phyloP scores from a whole-genome alignment of 192 early-diverging fungal genomes.

The Pilaira anomala region DNA sequence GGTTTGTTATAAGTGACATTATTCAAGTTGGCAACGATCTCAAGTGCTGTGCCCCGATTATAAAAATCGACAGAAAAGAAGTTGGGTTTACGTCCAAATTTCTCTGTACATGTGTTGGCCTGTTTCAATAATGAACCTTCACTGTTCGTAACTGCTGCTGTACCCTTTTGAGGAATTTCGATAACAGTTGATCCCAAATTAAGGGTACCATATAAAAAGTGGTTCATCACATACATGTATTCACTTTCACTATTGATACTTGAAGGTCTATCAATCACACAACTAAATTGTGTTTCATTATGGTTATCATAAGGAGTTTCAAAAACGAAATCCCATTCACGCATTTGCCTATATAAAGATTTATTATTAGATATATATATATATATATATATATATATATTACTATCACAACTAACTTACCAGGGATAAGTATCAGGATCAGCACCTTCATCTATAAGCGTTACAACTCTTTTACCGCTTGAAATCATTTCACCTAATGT shows the following conservation, averaged over 20 bases:
- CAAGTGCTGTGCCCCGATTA: constrained; percentile 47
- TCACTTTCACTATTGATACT: constrained; percentile 20
- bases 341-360: constrained; percentile 45
- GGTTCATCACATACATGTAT: constrained; percentile 72
- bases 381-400: background rate
- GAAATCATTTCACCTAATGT: constrained; percentile 64
- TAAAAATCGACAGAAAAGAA: constrained; percentile 77
- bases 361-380: constrained; percentile 18
- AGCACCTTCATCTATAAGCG: constrained; percentile 54
- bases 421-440: constrained; percentile 57
- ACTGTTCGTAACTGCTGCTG: constrained; percentile 53
- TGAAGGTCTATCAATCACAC: constrained; percentile 54
- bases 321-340: constrained; percentile 63
- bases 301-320: constrained; percentile 66
- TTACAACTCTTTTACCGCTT: constrained; percentile 62
- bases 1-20: constrained; percentile 22
- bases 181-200: constrained; percentile 29
- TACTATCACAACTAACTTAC: constrained; percentile 39
- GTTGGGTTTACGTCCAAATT: constrained; percentile 55
- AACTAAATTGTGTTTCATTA: constrained; percentile 49
- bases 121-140: constrained; percentile 49
- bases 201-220: constrained; percentile 59
- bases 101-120: constrained; percentile 48
- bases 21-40: constrained; percentile 26
- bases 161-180: constrained; percentile 52